Conservation (phyloP, 2,329 filamentous ascomycete genomes). For the Coniochaeta hoffmannii region DNA sequence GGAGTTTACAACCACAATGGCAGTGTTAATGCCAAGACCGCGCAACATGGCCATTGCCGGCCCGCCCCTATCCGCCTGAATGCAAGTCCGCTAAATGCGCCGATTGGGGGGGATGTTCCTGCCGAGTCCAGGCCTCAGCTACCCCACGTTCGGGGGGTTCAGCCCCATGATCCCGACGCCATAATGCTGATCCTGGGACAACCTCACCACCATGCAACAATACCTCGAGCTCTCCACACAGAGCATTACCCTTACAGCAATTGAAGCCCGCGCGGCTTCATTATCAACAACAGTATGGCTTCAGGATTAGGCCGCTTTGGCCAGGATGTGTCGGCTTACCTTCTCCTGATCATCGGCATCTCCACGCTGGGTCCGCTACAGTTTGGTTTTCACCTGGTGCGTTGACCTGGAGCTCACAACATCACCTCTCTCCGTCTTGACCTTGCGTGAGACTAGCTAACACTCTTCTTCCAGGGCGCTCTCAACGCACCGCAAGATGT, state of each 20-base stretch:
- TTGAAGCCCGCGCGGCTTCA: background rate
- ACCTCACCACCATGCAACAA: background rate
- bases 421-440: background rate
- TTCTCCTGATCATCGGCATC: conserved; percentile 67
- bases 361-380: conserved; percentile 83
- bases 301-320: background rate
- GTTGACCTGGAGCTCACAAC: conserved; percentile 12
- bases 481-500: conserved; percentile 93
- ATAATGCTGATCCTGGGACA: background rate
- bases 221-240: background rate
- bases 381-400: conserved; percentile 88
- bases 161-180: background rate
- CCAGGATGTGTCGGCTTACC: conserved; percentile 59
- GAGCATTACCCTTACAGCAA: background rate
- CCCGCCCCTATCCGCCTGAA: too few relatives aligned
- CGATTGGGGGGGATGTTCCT: too few relatives aligned
- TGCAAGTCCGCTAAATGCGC: too few relatives aligned
- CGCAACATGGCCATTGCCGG: too few relatives aligned
- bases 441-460: background rate
- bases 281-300: background rate
- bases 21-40: too few relatives aligned
- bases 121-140: background rate
- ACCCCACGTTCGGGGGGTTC: background rate
- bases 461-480: conserved; percentile 58
- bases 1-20: too few relatives aligned